Conservation (phyloP, 129 eudicot genomes). For the Centaurea solstitialis region DNA sequence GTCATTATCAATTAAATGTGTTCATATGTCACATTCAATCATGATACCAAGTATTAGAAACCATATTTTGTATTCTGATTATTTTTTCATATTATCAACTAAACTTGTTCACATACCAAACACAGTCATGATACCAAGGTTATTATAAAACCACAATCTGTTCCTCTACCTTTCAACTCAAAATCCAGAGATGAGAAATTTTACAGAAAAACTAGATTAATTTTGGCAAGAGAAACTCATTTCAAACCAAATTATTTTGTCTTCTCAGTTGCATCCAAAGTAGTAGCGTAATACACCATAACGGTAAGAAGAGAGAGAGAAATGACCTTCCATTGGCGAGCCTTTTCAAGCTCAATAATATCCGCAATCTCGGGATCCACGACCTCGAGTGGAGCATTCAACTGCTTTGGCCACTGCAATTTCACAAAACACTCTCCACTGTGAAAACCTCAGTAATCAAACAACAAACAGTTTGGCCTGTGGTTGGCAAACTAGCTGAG, state of each 20-base stretch:
- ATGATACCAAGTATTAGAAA: not conserved
- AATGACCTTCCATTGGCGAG: conserved; percentile 96
- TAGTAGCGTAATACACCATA: not conserved
- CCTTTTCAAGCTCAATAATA: conserved; percentile 93
- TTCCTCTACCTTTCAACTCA: not conserved
- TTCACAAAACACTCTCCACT: conserved; percentile 10
- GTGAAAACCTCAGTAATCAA: not conserved
- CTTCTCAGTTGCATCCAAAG: not conserved
- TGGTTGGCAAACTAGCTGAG: too few relatives aligned
- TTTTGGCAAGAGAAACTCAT: not conserved
- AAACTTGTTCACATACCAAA: not conserved
- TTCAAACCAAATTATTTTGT: not conserved
- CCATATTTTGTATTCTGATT: not conserved
- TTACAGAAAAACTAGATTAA: not conserved
- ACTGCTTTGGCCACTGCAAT: conserved; percentile 96
- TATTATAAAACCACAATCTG: not conserved
- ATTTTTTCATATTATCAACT: not conserved
- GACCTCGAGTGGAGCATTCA: conserved; percentile 92
- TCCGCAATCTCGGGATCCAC: conserved; percentile 99
- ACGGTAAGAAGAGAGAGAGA: not conserved
- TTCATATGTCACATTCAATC: not conserved
- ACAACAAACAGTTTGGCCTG: too few relatives aligned
- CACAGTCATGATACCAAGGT: not conserved
- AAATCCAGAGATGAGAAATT: not conserved
- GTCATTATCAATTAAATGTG: not conserved